Evolutionary conservation across 1,284 basidiomycete species (phyloP).

Genomic region (Trichosporon asahii): DNA sequence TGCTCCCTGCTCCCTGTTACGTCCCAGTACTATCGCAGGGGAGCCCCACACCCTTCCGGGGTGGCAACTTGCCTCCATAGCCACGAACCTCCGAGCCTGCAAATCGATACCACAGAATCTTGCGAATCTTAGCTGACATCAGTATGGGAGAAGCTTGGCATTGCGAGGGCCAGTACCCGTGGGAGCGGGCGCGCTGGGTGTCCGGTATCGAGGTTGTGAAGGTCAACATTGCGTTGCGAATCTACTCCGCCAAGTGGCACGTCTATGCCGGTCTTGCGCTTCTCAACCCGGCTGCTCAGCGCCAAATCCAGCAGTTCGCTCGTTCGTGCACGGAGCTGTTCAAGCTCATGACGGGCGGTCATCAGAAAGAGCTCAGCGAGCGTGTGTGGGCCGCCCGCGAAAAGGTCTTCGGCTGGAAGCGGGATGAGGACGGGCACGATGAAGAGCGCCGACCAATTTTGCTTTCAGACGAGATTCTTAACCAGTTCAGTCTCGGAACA

Average conservation of each 20-base stretch:
- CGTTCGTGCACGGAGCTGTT: slow-evolving; percentile 81
- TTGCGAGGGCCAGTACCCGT: slow-evolving; percentile 74
- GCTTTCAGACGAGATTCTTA: slow-evolving; percentile 78
- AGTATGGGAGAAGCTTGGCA: slow-evolving; percentile 99
- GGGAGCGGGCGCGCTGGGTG: slow-evolving; percentile 88
- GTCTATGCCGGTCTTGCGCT: slow-evolving; percentile 98
- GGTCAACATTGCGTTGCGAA: slow-evolving; percentile 93
- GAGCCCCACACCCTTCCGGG: too few relatives aligned
- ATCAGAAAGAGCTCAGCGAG: slow-evolving; percentile 63
- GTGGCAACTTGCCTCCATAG: too few relatives aligned
- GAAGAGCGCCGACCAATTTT: slow-evolving; percentile 63
- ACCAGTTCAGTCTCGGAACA: slow-evolving; percentile 78
- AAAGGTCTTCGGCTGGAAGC: slow-evolving; percentile 68
- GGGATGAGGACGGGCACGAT: slow-evolving; percentile 39
- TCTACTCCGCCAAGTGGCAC: slow-evolving; percentile 97
- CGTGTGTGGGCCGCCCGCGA: slow-evolving; percentile 74
- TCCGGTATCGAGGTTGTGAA: slow-evolving; percentile 99
- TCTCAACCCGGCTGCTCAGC: slow-evolving; percentile 85
- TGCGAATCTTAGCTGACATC: slow-evolving; percentile 13
- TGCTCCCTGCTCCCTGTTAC: too few relatives aligned
- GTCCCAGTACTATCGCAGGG: too few relatives aligned
- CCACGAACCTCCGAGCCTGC: not conserved
- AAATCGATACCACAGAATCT: not conserved
- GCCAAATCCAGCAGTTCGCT: slow-evolving; percentile 88
- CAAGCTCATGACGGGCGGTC: slow-evolving; percentile 89